Conservation (phyloP, 257 asterid genomes). For the Solanum chmielewskii region DNA sequence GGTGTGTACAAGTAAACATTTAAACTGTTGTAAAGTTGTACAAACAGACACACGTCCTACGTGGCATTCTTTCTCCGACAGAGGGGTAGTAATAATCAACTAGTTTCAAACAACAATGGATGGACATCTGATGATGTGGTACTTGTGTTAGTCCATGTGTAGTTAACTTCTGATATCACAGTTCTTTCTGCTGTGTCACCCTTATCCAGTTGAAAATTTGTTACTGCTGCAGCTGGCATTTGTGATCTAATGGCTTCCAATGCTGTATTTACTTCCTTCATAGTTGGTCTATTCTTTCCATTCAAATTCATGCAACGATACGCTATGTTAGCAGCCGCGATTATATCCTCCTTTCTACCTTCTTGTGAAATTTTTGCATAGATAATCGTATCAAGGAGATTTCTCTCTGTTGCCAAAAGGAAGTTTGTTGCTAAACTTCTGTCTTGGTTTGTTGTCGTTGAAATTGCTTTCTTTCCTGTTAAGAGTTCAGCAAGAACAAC, state of each 20-base stretch:
- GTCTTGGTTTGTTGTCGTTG: neutral
- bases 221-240: neutral
- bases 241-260: neutral
- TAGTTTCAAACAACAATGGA: neutral
- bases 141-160: neutral
- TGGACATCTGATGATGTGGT: neutral
- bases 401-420: neutral
- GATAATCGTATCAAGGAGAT: neutral
- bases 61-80: neutral
- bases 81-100: neutral
- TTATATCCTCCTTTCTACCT: neutral
- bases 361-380: neutral
- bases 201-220: neutral
- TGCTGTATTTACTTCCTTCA: slow-evolving; percentile 2
- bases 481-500: neutral
- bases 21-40: neutral
- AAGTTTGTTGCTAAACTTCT: neutral
- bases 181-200: neutral
- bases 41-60: neutral
- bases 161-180: neutral
- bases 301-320: neutral
- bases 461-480: slow-evolving; percentile 1
- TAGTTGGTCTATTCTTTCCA: neutral
- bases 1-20: neutral
- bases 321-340: neutral